phyloP scores from a whole-genome alignment of 2,329 filamentous ascomycete species.

The Colletotrichum viniferum region DNA sequence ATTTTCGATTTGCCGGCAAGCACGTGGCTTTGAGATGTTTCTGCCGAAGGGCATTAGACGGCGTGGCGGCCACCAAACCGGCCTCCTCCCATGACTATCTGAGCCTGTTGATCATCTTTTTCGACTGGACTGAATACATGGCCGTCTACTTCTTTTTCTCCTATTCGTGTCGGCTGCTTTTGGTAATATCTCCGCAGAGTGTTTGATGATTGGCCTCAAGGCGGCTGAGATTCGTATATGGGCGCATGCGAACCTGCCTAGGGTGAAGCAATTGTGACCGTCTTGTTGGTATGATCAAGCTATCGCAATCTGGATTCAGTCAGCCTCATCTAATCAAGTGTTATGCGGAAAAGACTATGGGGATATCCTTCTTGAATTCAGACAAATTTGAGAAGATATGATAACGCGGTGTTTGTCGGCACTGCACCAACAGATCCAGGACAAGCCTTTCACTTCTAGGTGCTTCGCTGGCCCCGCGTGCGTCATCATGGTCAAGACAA shows the following conservation, averaged over 20 bases:
- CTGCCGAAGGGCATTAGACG: background rate
- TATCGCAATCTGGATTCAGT: background rate
- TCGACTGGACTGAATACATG: background rate
- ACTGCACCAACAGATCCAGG: constrained; percentile 38
- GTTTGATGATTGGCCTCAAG: background rate
- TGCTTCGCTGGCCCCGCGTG: constrained; percentile 56
- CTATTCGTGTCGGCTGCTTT: background rate
- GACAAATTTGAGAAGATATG: constrained; percentile 70
- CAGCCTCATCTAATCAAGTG: background rate
- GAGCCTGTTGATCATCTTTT: background rate
- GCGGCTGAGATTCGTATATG: background rate
- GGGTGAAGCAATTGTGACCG: background rate
- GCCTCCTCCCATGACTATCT: background rate
- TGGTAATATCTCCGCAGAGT: background rate
- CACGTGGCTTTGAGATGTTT: background rate
- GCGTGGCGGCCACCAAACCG: background rate
- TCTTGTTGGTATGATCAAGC: background rate
- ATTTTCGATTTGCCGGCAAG: background rate
- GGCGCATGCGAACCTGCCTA: background rate
- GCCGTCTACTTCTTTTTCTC: background rate
- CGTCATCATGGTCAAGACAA: constrained; percentile 48
- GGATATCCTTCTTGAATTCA: constrained; percentile 42
- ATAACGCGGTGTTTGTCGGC: constrained; percentile 68
- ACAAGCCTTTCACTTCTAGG: constrained; percentile 19
- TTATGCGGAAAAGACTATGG: background rate